Percentiles rank a stretch among this genome's conserved stretches.
Conservation (phyloP, 2,329 filamentous ascomycete species). For the Blastomyces gilchristii region DNA sequence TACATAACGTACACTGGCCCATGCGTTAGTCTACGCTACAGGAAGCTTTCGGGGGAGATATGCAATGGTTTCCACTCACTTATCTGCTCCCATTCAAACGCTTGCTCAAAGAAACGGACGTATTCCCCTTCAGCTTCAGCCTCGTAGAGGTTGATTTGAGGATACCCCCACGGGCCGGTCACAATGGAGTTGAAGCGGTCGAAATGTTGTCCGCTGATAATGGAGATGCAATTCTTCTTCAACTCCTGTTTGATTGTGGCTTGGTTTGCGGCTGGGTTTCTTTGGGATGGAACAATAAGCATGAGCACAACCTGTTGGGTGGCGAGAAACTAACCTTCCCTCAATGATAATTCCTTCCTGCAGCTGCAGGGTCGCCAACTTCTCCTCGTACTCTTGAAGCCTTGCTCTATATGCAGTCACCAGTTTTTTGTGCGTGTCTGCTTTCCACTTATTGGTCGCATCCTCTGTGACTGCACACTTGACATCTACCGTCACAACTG, state of each 20-base stretch:
- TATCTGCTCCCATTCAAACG: not conserved
- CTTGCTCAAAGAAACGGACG: not conserved
- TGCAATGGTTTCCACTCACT: not conserved
- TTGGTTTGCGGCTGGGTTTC: not conserved
- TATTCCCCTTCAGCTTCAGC: not conserved
- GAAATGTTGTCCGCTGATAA: not conserved
- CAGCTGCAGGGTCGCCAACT: not conserved
- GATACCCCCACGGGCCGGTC: not conserved
- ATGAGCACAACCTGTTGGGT: not conserved
- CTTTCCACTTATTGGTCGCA: not conserved
- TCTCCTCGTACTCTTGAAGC: not conserved
- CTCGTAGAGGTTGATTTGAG: not conserved
- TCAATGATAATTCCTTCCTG: not conserved
- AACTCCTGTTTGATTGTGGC: not conserved
- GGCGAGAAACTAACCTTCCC: not conserved
- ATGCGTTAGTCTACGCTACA: not conserved
- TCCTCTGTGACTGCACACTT: not conserved
- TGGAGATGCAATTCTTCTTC: not conserved
- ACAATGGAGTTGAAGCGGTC: not conserved
- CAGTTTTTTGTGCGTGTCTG: not conserved
- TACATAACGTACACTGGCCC: not conserved
- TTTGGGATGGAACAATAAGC: not conserved
- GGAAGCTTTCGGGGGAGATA: not conserved
- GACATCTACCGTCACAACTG: not conserved
- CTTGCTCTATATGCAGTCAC: not conserved